Conservation (phyloP, 345 rosid species). For the Gossypium longicalyx region DNA sequence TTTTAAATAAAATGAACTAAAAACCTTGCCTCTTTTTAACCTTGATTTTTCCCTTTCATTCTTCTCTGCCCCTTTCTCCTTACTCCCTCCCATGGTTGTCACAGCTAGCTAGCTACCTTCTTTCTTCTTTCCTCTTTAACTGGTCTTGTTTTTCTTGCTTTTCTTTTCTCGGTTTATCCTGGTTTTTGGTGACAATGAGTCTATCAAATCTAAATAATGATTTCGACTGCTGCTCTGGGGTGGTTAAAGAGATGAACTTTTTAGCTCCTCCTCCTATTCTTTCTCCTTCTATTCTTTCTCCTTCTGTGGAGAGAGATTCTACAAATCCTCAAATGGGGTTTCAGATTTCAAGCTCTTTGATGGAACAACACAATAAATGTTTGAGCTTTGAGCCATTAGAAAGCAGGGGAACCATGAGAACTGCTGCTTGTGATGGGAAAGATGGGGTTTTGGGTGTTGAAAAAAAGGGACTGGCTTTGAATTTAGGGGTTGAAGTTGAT, state of each 20-base stretch:
- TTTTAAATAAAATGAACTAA: background rate
- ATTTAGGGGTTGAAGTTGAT: conserved; percentile 13
- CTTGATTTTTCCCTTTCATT: conserved; percentile 1
- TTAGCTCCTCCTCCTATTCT: conserved; percentile 27
- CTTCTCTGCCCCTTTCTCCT: conserved; percentile 3
- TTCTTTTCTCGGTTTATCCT: background rate
- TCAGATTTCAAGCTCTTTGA: conserved; percentile 26
- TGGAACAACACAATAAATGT: conserved; percentile 18
- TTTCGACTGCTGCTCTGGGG: conserved; percentile 18
- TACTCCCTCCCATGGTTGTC: background rate
- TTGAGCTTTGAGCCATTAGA: conserved; percentile 20
- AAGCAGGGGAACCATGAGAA: conserved; percentile 22
- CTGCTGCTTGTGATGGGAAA: conserved; percentile 14
- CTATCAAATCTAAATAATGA: conserved; percentile 17
- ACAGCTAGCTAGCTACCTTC: background rate
- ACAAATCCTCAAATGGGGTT: conserved; percentile 27
- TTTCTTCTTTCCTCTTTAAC: background rate
- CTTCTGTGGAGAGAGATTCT: background rate
- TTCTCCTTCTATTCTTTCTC: conserved; percentile 16
- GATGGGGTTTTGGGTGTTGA: conserved; percentile 23
- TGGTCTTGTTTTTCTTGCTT: background rate
- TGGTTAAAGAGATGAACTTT: conserved; percentile 26
- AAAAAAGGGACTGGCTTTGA: conserved; percentile 23
- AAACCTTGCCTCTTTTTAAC: background rate
- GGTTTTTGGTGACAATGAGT: conserved; percentile 30